Base-by-base conservation (phyloP, 2,329 filamentous ascomycete species). In the Botrytis tulipae region DNA sequence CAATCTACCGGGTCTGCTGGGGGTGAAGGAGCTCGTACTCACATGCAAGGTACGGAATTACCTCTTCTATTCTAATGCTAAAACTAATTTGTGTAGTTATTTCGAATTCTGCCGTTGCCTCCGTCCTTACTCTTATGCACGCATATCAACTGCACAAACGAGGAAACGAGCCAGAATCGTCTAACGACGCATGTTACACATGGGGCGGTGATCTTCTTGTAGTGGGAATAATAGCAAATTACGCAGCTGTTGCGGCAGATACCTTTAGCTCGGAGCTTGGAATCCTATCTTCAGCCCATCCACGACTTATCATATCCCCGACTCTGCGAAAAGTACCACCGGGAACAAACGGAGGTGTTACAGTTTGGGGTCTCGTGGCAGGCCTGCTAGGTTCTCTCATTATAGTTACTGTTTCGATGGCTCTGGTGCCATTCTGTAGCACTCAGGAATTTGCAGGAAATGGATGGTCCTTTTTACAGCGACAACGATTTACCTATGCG, bases 191-290 rank as follows among this genome's bases (percentile, higher is more conserved):
- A 44, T 91, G 89, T 82, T 91, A 85, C 79, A 82, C 85, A 0
- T 90, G 88, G 88, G 84, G 84, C 67, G 90, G 90, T 51, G 90
- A 91, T 78, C 81, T 92, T 8, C 84, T 91, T 6, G 84, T 91
- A 18, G 80, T 92, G 32, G 90, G 90, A 20, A 90, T 92, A 77
- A 88, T 92, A 77, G 89, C 90, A 60, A 95, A 97, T 84, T 99
- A 99, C 80, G 95, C 94, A 40, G 93, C 93, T 67, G 94, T 97
- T 16, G 90, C 94, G 32, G 93, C 95, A 68, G 96, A 99, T 82
- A 99, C 96, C 0, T 96, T 98, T 82, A 95, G 93, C 73, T 97
- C 94, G 18, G 96, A 99, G 84, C 90, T 99, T 32, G 96, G 96
- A 22, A 99, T 99, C 73, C 86, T 99, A 20, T 92, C 95, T 10